Base-by-base conservation (phyloP, 768 basidiomycete genomes). In the Lactarius indigo region DNA sequence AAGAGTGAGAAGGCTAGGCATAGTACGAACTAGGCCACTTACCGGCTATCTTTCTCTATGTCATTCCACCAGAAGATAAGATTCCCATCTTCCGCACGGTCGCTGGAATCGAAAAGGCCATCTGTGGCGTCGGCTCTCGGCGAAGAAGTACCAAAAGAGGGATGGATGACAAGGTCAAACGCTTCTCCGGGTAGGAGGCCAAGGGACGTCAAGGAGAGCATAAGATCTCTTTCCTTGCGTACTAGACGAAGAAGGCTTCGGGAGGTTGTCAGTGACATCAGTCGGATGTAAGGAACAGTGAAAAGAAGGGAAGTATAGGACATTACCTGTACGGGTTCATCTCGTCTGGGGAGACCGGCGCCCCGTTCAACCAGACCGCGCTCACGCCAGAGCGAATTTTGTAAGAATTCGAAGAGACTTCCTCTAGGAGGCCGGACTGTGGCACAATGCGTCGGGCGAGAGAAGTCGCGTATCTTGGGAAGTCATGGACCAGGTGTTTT, bases 11-110 rank as follows among this genome's bases (percentile, higher is more conserved):
- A 31, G 7, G 7, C 37, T 1, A 44, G n/a, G 60, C 70, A 68
- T n/a, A 61, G 64, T 5, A 39, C 44, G 8, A 41, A 44, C 6
- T 65, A 75, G 1, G 44, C 57, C 56, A 72, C 80, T 66, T 78
- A 93, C 81, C 87, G 81, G 44, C 77, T 80, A 76, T 98, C 97
- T 68, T 85, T 90, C 78, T 92, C 89, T 23, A 98, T 76, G 73
- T 99, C 88, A 75, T 98, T 99, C 89, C 90, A 91, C 86, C 92
- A 98, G 1, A 88, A 73, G 44, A 96, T 82, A 4, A 90, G 82
- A 41, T 78, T 81, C 0, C 89, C 93, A 1, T 85, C 92, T 74
- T 99, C 97, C 3, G 74, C 72, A 20, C 92, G 80, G 76, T 99
- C 96, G 65, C 91, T 94, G 1, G 94, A 90, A 76, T 98, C 97